Base-by-base conservation (phyloP, 2,329 filamentous ascomycete species). In the Penicillium sp. region DNA sequence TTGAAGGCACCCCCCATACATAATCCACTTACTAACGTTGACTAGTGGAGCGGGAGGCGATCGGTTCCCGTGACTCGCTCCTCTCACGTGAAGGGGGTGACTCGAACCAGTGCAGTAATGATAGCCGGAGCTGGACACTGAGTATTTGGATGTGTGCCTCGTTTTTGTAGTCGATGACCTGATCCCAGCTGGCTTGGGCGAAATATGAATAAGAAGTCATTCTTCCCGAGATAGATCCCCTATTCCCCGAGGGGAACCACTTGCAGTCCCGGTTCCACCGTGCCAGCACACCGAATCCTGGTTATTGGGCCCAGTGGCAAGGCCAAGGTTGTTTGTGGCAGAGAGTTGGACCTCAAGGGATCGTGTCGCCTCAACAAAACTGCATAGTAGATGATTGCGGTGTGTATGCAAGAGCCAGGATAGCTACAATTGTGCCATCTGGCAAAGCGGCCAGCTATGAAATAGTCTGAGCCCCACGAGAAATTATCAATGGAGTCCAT, bases 31-130 rank as follows among this genome's bases (percentile, higher is more conserved):
- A 10, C 31, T 8, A 5, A 31, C 47, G 47, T 20, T 20, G 28
- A 35, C 31, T 35, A 53, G 51, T 41, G 51, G 43, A 47, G 25
- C 43, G 51, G 49, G 51, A 53, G 38, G 25, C 51, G 51, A 53
- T 53, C 51, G 47, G 47, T 22, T 35, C 47, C 47, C 47, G 47
- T 49, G 47, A 49, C 47, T 49, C 28, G n/a, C 8, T 49, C 25
- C n/a, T 49, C 28, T 49, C 47, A 49, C 47, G 47, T 49, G 47
- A 35, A 49, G 28, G 31, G 25, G 25, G 25, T 47, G 22, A 31
- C 14, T 31, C 20, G 15, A 25, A 25, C 25, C 43, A 47, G 22
- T 17, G 28, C 43, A 31, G 25, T 28, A 31, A n/a, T 47, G 43
- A 31, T 28, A n/a, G 42, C 20, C 42, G 10, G 12, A 28, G 14